phyloP scores from a whole-genome alignment of 164 flowering plant genomes.

The Magnolia changhungtana region DNA sequence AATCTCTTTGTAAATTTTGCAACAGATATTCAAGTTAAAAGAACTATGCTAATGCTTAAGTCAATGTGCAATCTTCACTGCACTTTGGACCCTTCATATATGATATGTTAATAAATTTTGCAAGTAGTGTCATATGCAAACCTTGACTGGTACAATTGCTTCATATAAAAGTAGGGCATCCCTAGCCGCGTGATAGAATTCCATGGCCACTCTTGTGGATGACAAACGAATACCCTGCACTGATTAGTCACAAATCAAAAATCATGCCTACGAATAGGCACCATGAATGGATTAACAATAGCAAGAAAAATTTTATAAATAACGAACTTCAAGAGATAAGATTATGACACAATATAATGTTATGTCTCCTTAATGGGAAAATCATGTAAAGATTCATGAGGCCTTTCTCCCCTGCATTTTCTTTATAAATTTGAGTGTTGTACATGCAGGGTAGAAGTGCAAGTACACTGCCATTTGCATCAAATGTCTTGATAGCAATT shows the following conservation, averaged over 20 bases:
- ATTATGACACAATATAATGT: neutral
- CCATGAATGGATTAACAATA: neutral
- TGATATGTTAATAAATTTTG: neutral
- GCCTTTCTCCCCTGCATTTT: neutral
- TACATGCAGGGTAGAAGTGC: neutral
- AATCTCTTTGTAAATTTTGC: neutral
- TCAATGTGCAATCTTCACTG: neutral
- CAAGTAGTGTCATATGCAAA: conserved; percentile 26
- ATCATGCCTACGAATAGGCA: conserved; percentile 4
- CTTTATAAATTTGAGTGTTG: neutral
- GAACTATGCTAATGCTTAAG: neutral
- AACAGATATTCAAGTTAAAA: neutral
- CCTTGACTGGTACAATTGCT: conserved; percentile 85
- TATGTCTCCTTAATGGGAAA: neutral
- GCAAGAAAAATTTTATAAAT: neutral
- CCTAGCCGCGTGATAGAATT: conserved; percentile 90
- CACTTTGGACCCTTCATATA: neutral
- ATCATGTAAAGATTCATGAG: neutral
- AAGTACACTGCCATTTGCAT: neutral
- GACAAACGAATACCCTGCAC: conserved; percentile 84
- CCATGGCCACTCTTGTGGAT: conserved; percentile 76
- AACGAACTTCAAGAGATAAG: neutral
- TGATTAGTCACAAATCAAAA: conserved; percentile 6
- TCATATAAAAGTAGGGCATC: conserved; percentile 87
- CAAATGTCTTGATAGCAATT: neutral